phyloP scores from a whole-genome alignment of 2,329 filamentous ascomycete species.

The Verticillium dahliae region DNA sequence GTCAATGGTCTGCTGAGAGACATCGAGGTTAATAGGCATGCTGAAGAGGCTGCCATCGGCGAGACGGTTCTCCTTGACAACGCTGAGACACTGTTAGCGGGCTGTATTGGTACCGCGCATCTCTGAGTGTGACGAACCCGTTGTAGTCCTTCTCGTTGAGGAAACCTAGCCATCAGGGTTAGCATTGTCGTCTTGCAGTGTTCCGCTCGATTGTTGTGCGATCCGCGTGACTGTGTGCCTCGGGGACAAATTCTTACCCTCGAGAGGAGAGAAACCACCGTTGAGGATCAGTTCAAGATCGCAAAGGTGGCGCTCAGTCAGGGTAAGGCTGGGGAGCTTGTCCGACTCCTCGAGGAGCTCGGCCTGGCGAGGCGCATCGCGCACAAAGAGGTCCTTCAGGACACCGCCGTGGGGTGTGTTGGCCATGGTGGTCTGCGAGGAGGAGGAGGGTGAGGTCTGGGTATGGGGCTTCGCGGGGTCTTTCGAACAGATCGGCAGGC shows the following conservation, averaged over 20 bases:
- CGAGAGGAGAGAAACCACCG: conserved; percentile 93
- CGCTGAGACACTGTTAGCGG: conserved; percentile 45
- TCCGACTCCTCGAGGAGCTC: conserved; percentile 82
- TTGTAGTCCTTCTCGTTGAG: conserved; percentile 97
- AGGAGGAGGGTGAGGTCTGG: neutral
- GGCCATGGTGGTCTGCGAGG: conserved; percentile 39
- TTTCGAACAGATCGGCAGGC: neutral
- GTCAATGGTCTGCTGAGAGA: conserved; percentile 68
- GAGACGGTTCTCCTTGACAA: conserved; percentile 83
- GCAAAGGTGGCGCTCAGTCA: conserved; percentile 92
- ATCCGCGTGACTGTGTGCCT: neutral
- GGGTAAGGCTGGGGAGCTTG: conserved; percentile 72
- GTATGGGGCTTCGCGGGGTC: neutral
- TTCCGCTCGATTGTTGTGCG: too few species aligned
- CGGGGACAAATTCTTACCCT: conserved; percentile 56
- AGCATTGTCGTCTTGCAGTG: too few species aligned
- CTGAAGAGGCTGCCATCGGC: conserved; percentile 85
- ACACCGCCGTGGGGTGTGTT: conserved; percentile 79
- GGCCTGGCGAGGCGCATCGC: conserved; percentile 76
- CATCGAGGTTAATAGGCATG: conserved; percentile 94
- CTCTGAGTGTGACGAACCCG: conserved; percentile 49
- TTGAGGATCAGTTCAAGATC: conserved; percentile 96
- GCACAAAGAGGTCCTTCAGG: conserved; percentile 95
- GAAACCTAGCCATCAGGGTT: conserved; percentile 57
- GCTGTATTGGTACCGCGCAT: neutral